A percentile compares a stretch with the other conserved stretches of the same genome.
Conservation (phyloP, 1,284 basidiomycete species). For the Anthracocystis panici-leucophaei region DNA sequence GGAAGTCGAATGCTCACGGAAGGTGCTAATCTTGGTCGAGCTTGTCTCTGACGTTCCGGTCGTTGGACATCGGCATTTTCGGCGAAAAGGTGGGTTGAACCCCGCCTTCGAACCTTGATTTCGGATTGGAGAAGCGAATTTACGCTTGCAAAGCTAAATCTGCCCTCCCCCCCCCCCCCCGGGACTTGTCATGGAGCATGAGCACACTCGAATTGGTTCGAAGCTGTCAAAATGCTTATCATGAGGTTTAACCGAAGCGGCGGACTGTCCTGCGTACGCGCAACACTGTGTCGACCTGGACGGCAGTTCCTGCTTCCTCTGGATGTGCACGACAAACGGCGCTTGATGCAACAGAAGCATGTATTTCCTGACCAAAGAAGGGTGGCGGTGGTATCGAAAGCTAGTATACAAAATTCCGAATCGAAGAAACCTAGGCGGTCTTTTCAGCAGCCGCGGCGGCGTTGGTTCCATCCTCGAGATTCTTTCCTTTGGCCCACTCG, state of each 20-base stretch:
- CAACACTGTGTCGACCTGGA: neutral
- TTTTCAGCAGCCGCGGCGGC: conserved; percentile 27
- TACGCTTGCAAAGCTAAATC: neutral
- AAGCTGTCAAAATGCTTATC: conserved; percentile 12
- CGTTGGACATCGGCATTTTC: neutral
- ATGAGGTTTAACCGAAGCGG: neutral
- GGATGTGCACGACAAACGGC: neutral
- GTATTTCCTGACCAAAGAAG: neutral
- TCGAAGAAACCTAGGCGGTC: conserved; percentile 17
- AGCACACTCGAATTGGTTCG: neutral
- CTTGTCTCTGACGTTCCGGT: neutral
- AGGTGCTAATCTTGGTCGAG: neutral
- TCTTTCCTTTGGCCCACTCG: conserved; percentile 37
- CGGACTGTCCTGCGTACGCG: neutral
- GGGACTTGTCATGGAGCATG: neutral
- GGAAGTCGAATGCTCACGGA: too few relatives aligned
- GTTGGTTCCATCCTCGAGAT: conserved; percentile 9
- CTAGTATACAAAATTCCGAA: neutral
- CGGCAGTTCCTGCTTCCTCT: neutral
- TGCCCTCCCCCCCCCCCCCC: too few relatives aligned
- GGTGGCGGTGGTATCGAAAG: conserved; percentile 8
- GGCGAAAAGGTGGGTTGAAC: neutral
- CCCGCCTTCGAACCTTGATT: neutral
- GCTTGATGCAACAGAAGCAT: too few relatives aligned
- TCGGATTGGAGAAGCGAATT: neutral